Evolutionary conservation across 345 rosid genomes (phyloP), one percentile per base, ranked within the genome.

Genomic region (Linum usitatissimum): DNA sequence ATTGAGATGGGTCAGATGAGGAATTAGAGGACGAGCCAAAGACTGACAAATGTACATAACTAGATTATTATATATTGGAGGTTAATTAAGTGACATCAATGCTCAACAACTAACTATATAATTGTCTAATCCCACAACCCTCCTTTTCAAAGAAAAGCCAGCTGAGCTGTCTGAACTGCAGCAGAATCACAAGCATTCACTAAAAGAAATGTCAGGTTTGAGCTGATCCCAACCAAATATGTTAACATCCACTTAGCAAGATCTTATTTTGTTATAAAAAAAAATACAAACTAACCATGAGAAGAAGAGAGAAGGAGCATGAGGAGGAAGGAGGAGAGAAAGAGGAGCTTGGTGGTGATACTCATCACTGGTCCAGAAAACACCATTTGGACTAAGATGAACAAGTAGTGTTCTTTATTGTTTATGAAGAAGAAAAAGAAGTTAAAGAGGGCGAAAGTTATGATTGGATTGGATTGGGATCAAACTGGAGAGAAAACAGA

Each of bases 301-400:
- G 55, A 70, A 39, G 59, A 28, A 55, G 73, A 64, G 23, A 60
- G 53, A 54, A 64, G 68, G 42, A 70, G 64, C 64, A 63, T 57
- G 31, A 69, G 64, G 49, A 55, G 59, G 51, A 45, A 45, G 51
- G 51, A 45, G 10, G 51, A 45, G 13, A 51, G 13, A 42, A 42
- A 19, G 61, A 23, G 23, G 55, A 70, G 18, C 42, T 58, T 49
- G 55, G 60, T 55, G 45, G 63, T 59, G 19, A 30, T 59, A 19
- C 1, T 13, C 51, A 62, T 40, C 21, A 45, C 14, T 13, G 10
- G 3, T 3, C 51, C 51, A 45, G 51, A 2, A 45, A 45, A 5
- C 15, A 15, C 14, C 48, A 40, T 40, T 40, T 7, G 48, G 13
- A 6, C 10, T 7, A 40, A 40, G 48, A 40, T 23, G 28, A 23